These are phyloP conservation scores for Stagonosporopsis tanaceti DNA, from an alignment of 2,329 filamentous ascomycete species.

Conservation along the genomic window DNA sequence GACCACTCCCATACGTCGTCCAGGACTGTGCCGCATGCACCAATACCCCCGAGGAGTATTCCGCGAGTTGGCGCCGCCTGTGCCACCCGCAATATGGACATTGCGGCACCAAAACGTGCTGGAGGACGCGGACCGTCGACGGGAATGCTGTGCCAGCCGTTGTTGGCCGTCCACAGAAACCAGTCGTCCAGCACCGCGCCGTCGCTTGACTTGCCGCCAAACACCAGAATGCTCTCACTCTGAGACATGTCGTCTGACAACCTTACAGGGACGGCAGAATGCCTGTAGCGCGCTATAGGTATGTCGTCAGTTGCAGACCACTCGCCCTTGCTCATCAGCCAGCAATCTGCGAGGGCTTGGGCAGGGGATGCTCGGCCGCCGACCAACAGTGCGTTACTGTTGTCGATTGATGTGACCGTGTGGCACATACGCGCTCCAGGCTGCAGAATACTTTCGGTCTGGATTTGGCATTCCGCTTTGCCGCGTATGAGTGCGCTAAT, in stretches of 20 bases:
- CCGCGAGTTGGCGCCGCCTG: slow-evolving; percentile 60
- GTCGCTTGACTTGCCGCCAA: slow-evolving; percentile 56
- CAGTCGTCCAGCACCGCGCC: slow-evolving; percentile 54
- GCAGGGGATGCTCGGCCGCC: slow-evolving; percentile 83
- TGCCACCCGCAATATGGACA: slow-evolving; percentile 55
- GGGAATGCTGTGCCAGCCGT: slow-evolving; percentile 61
- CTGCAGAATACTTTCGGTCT: slow-evolving; percentile 45
- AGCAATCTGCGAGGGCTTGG: slow-evolving; percentile 74
- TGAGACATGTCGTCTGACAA: slow-evolving; percentile 53
- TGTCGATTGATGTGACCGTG: slow-evolving; percentile 72
- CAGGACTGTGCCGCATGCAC: slow-evolving; percentile 67
- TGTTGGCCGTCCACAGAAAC: slow-evolving; percentile 55
- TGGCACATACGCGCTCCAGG: slow-evolving; percentile 70
- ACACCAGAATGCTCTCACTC: slow-evolving; percentile 53
- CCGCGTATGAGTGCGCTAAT: slow-evolving; percentile 50
- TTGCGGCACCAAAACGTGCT: slow-evolving; percentile 65
- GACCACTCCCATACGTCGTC: slow-evolving; percentile 72
- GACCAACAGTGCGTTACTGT: slow-evolving; percentile 68
- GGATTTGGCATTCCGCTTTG: slow-evolving; percentile 19
- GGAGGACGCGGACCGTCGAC: slow-evolving; percentile 49
- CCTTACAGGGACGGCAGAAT: slow-evolving; percentile 65
- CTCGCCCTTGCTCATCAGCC: slow-evolving; percentile 68
- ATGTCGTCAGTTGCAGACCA: slow-evolving; percentile 74
- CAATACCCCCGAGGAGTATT: slow-evolving; percentile 76
- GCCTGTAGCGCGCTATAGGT: slow-evolving; percentile 77